Conservation (phyloP, 345 rosid species). For the Euphorbia lathyris region DNA sequence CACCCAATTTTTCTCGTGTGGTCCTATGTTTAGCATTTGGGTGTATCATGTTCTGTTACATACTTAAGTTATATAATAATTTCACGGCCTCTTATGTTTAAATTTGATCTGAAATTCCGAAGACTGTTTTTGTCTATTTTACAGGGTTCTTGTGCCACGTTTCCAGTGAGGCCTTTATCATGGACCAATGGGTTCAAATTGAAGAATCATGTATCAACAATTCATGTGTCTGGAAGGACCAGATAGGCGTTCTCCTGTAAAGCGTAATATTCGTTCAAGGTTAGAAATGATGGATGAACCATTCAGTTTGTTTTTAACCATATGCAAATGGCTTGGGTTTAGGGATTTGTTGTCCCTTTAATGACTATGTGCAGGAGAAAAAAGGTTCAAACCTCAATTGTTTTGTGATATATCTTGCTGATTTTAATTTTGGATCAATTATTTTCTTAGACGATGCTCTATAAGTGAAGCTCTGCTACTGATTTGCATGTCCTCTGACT, state of each 20-base stretch:
- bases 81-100: neutral
- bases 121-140: slow-evolving; percentile 10
- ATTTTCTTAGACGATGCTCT: too few species aligned
- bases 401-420: too few species aligned
- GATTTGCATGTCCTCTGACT: slow-evolving; percentile 8
- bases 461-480: too few species aligned
- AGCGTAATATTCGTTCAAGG: slow-evolving; percentile 45
- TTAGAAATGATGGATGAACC: slow-evolving; percentile 21
- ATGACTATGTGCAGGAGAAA: too few species aligned
- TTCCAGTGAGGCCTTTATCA: slow-evolving; percentile 53
- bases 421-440: too few species aligned
- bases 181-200: slow-evolving; percentile 54
- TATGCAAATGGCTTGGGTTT: too few species aligned
- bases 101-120: slow-evolving; percentile 15
- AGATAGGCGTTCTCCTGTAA: slow-evolving; percentile 39
- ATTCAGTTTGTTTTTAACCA: too few species aligned
- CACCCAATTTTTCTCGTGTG: neutral
- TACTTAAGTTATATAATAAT: neutral
- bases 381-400: too few species aligned
- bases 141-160: slow-evolving; percentile 65
- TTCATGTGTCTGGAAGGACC: slow-evolving; percentile 46
- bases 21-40: neutral
- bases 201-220: slow-evolving; percentile 40
- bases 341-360: too few species aligned
- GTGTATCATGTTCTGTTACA: neutral